Base-by-base conservation (phyloP, 108 stramenopile genomes). In the Heterococcus sp. region DNA sequence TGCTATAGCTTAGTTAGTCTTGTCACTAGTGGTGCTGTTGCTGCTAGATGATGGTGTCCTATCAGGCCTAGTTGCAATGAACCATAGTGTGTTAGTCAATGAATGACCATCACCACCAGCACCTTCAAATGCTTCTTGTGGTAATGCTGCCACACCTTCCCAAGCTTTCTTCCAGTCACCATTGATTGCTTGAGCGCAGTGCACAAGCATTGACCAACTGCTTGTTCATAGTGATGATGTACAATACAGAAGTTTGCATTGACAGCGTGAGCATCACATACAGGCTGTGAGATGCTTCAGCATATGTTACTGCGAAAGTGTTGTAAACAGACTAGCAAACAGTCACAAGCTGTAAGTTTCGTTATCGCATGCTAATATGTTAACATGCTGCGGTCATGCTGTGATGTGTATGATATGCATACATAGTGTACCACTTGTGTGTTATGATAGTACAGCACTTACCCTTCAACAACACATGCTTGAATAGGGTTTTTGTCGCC, bases 341-440 rank as follows among this genome's bases (percentile, higher is more conserved):
- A 58, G 14, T 58, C 14, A 58, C 21, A 21, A 14, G 46, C 46
- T 14, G 46, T 58, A 21, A 21, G 14, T 58, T 58, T 8, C 46
- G 46, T 21, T 58, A 21, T n/a, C n/a, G n/a, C n/a, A n/a, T n/a
- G n/a, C n/a, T n/a, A n/a, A n/a, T n/a, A n/a, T n/a, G n/a, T n/a
- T n/a, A n/a, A n/a, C n/a, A n/a, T n/a, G n/a, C n/a, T n/a, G n/a
- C n/a, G n/a, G n/a, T n/a, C 46, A 58, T 58, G 46, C 21, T 58
- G 46, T 14, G 21, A 21, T 21, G 21, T 58, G 46, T 21, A 58
- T 58, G 14, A 58, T 8, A 8, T 2, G 37, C 32, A 26, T 74
- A 32, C 29, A 73, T 91, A 93, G 92, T 8, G 91, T 21, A 58
- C 91, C 58, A 86, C 81, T 73, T 90, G 84, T 2, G 58, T 75